Base-by-base conservation (phyloP, 179 eudicot genomes). In the Patellifolia procumbens region DNA sequence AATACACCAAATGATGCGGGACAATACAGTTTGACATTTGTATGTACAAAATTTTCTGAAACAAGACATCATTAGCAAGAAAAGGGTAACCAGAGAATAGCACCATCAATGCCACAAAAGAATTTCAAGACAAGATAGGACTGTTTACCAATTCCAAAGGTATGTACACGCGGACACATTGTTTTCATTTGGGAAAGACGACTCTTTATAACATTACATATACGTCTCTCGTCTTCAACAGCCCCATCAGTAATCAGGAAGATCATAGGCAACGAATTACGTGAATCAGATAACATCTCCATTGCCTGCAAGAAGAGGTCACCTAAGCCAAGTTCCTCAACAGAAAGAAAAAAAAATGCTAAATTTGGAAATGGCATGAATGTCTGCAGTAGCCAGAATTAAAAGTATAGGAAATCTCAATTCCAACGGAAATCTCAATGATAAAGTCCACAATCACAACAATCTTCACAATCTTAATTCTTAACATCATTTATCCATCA, bases 181-280 rank as follows among this genome's bases (percentile, higher is more conserved):
- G 89, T 73, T 76, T 86, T 86, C 70, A 71, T 73, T 77, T 78
- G 79, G 43, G 87, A 79, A 15, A 88, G 78, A 70, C 76, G 87
- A 77, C 65, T 84, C 81, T 83, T 90, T 83, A 85, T 70, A 28
- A 62, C 73, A 64, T 90, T 82, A 75, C 99, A 95, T 76, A 95
- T 93, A 45, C 76, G 79, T 81, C 91, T 89, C 88, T 95, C 99
- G 76, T 91, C 90, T 83, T 91, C 93, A 79, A 93, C 98, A 76
- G 98, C 78, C 53, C 99, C 99, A 81, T 95, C 99, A 80, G 99
- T 93, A 52, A 95, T 78, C 48, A 95, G 90, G 78, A 91, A 81
- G 75, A 95, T 80, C 76, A 85, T 74, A 70, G 99, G 91, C 76
- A 90, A 76, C 28, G 93, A 81, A 71, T 91, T 83, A 48, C 49